Conservation (phyloP, 176 grass and related monocot species). For the Oryza punctata region DNA sequence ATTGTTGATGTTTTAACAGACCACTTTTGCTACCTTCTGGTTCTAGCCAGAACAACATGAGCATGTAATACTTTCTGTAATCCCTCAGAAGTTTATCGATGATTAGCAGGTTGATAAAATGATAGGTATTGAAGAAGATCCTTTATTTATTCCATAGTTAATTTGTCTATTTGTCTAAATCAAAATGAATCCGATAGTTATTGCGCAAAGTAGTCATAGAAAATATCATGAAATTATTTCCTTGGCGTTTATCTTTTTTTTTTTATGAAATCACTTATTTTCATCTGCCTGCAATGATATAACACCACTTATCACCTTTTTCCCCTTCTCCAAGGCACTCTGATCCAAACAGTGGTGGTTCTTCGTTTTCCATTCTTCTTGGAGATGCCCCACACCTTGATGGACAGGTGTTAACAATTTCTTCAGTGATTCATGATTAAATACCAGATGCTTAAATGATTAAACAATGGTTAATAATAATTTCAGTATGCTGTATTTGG, state of each 20-base stretch:
- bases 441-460: constrained; percentile 29
- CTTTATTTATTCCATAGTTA: constrained; percentile 10
- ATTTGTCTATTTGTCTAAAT: not conserved
- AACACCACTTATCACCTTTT: not conserved
- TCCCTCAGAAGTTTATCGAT: not conserved
- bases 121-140: not conserved
- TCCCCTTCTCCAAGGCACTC: constrained; percentile 60
- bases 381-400: constrained; percentile 88
- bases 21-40: not conserved
- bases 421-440: not conserved
- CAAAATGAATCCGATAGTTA: constrained; percentile 11
- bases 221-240: not conserved
- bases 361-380: constrained; percentile 96
- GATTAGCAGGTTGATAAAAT: not conserved
- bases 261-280: not conserved
- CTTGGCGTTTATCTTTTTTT: not conserved
- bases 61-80: not conserved
- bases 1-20: not conserved
- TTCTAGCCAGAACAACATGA: not conserved
- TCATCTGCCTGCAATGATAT: not conserved
- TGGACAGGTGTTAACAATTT: constrained; percentile 63
- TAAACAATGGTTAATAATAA: constrained; percentile 23
- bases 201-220: not conserved
- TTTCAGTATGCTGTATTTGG: constrained; percentile 96
- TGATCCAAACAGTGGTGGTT: constrained; percentile 87